These are phyloP conservation scores for Peniophora sp. DNA, from an alignment of 1,284 basidiomycete species.

Conservation along the genomic window DNA sequence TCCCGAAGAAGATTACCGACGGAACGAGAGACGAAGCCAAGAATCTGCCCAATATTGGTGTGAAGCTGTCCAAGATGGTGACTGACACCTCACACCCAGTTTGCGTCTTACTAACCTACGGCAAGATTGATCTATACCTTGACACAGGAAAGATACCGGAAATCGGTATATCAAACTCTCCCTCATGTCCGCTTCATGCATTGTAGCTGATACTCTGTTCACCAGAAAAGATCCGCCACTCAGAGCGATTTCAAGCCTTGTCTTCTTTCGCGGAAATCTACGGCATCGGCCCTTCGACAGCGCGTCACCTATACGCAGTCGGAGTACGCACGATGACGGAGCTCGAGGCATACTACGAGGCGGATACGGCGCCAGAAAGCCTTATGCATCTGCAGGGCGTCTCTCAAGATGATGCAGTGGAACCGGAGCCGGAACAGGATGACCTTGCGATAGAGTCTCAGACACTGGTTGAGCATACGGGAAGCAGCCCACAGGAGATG, in stretches of 20 bases:
- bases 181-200: neutral
- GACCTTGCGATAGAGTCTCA: conserved; percentile 7
- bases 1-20: conserved; percentile 44
- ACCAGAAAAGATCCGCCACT: conserved; percentile 38
- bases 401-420: no score
- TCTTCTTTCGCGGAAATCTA: conserved; percentile 57
- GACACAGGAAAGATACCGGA: conserved; percentile 48
- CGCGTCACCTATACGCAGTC: conserved; percentile 51
- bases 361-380: conserved; percentile 21
- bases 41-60: conserved; percentile 52
- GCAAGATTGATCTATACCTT: conserved; percentile 57
- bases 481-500: conserved; percentile 5
- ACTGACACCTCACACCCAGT: neutral
- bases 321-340: conserved; percentile 56
- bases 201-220: neutral
- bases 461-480: conserved; percentile 15
- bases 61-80: conserved; percentile 55
- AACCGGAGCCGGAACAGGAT: neutral
- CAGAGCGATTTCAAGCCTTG: conserved; percentile 48
- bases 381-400: neutral
- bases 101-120: neutral
- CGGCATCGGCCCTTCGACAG: conserved; percentile 64
- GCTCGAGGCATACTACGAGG: conserved; percentile 57
- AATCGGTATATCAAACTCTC: conserved; percentile 38
- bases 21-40: conserved; percentile 32